A percentile compares a stretch with the other conserved stretches of the same genome.
Evolutionary conservation across 2,329 filamentous ascomycete genomes (phyloP).

Genomic region (Verticillium nonalfalfae): DNA sequence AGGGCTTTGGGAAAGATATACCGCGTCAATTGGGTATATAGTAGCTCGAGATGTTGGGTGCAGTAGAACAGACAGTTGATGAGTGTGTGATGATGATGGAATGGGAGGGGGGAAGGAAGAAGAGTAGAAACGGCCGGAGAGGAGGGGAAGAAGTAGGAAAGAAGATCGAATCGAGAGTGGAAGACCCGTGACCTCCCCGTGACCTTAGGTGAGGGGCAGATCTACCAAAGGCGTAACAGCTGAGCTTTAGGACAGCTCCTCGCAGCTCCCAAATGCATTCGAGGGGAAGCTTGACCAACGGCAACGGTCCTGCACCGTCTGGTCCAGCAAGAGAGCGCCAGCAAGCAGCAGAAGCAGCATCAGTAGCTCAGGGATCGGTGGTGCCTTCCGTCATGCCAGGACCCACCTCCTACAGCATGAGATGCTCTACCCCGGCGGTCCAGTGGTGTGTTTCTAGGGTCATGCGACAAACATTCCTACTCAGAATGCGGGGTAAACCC

Average conservation of each 20-base stretch:
- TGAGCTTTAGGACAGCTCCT: not conserved
- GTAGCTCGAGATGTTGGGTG: conserved; percentile 3
- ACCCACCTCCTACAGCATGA: not conserved
- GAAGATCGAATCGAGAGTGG: conserved; percentile 10
- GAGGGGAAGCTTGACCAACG: not conserved
- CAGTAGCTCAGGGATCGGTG: not conserved
- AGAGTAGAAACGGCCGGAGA: conserved; percentile 11
- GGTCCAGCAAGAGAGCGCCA: not conserved
- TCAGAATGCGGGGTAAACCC: not conserved
- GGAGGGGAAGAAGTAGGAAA: conserved; percentile 13
- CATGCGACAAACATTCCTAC: not conserved
- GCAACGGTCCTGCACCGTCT: not conserved
- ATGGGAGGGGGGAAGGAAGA: conserved; percentile 13
- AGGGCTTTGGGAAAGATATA: not conserved
- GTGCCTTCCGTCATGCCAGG: not conserved
- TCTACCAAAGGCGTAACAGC: not conserved
- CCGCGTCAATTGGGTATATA: not conserved
- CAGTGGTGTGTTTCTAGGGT: not conserved
- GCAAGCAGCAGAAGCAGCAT: not conserved
- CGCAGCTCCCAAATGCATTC: not conserved
- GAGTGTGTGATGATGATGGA: conserved; percentile 7
- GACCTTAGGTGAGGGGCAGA: not conserved
- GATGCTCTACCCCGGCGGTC: not conserved
- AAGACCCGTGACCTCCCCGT: not conserved
- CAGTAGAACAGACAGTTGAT: conserved; percentile 2